Conservation (phyloP, 768 basidiomycete genomes). For the Rhodocollybia butyracea region DNA sequence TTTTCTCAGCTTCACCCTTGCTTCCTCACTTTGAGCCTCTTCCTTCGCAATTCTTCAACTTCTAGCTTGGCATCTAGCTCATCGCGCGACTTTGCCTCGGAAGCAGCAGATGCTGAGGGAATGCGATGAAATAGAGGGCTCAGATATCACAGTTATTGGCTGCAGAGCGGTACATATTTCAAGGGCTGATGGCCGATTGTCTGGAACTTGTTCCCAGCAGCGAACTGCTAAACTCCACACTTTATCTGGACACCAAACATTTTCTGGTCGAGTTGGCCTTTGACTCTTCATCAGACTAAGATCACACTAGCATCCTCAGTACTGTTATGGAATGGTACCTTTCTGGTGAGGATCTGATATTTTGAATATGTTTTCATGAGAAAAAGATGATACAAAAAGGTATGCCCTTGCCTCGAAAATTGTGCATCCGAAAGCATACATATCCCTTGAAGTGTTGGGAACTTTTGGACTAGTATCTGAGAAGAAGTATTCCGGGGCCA, state of each 20-base stretch:
- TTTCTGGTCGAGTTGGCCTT: background rate
- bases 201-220: background rate
- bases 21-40: conserved; percentile 18
- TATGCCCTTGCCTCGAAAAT: conserved; percentile 25
- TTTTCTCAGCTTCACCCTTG: conserved; percentile 18
- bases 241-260: background rate
- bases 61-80: conserved; percentile 22
- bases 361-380: no score
- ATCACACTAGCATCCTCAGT: background rate
- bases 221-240: background rate
- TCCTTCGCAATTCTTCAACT: conserved; percentile 13
- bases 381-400: no score
- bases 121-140: no score
- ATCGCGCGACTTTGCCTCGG: no score
- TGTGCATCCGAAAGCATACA: conserved; percentile 24
- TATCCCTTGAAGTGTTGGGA: conserved; percentile 13
- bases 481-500: conserved; percentile 21
- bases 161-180: background rate
- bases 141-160: no score
- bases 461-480: background rate
- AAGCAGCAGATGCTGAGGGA: no score
- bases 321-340: background rate
- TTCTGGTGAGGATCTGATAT: background rate
- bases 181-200: background rate
- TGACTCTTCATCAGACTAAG: background rate